Evolutionary conservation across 345 rosid species (phyloP).

Genomic region (Acer campestre): DNA sequence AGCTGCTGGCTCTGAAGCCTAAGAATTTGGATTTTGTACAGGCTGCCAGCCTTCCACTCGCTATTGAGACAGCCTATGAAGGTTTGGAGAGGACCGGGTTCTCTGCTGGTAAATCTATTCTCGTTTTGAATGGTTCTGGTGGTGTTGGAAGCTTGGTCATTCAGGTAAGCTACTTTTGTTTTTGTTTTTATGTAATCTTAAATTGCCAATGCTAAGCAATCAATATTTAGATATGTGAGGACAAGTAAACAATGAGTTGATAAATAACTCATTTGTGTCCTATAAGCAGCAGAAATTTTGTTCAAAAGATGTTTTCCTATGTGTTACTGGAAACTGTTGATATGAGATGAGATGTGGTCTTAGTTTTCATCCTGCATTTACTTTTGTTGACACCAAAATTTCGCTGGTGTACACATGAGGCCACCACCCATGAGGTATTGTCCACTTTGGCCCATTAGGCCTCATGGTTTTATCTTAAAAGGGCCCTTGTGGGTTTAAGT

Average conservation of each 20-base stretch:
- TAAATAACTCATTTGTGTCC: background rate
- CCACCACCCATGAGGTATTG: too few relatives aligned
- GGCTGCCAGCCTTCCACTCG: slow-evolving; percentile 93
- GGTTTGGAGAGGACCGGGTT: slow-evolving; percentile 82
- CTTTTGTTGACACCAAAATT: too few relatives aligned
- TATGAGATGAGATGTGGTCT: background rate
- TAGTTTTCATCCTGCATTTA: too few relatives aligned
- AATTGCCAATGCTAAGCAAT: background rate
- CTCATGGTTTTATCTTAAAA: too few relatives aligned
- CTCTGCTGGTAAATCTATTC: slow-evolving; percentile 80
- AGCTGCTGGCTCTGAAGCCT: slow-evolving; percentile 76
- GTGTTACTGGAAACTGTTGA: background rate
- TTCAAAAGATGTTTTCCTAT: background rate
- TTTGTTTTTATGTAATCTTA: background rate
- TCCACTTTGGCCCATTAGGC: too few relatives aligned
- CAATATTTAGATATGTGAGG: background rate
- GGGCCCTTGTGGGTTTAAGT: too few relatives aligned
- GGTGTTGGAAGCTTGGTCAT: slow-evolving; percentile 96
- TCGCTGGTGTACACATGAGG: too few relatives aligned
- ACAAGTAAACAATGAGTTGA: background rate
- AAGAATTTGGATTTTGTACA: slow-evolving; percentile 74
- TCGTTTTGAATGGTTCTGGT: slow-evolving; percentile 86
- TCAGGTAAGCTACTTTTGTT: slow-evolving; percentile 54
- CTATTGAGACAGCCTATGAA: slow-evolving; percentile 82
- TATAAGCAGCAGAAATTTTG: background rate